Evolutionary conservation across 495 filamentous ascomycete genomes (phyloP), one percentile per base, ranked within the genome.

Genomic region (Aspergillus baeticus): DNA sequence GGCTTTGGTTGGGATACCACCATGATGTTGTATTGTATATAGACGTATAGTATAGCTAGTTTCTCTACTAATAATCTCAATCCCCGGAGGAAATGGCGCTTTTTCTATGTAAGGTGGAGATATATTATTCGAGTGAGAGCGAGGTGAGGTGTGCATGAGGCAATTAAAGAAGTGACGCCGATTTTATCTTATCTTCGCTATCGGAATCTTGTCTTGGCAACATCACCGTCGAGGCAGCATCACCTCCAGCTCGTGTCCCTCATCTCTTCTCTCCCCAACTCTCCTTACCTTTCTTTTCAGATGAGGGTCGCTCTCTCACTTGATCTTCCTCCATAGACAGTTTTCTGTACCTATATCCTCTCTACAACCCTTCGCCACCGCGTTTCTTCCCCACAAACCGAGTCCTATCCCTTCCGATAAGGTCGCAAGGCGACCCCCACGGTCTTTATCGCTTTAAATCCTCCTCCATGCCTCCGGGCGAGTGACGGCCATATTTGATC

Each of bases 11-110:
- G 57, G 55, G 51, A 60, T 57, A 50, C 57, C 34, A 52, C 52
- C 39, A 43, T 45, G 36, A 46, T 55, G 54, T 61, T 57, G 54
- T 57, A 57, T 53, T 61, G 59, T 58, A 62, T 62, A 62, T 62
- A 62, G 60, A 62, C 51, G 14, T 58, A 50, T 31, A 29, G 4
- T 58, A 50, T 57, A 52, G 43, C 55, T 45, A 39, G 45, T 20
- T 55, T 37, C 45, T 54, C 57, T 52, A 52, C 55, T 51, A 48
- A 59, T 59, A 48, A 49, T 48, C 29, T 37, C 36, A 45, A 59
- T 59, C 35, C 43, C 36, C 38, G 29, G 52, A 48, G 41, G 42
- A 60, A 51, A 51, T 39, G 51, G 57, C 51, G 39, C 33, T 47
- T n/a, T 37, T 49, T 17, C 10, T 35, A 29, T 3, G 26, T 29